A percentile compares a stretch with the other conserved stretches of the same genome.
Evolutionary conservation across 2,329 filamentous ascomycete genomes (phyloP).

Genomic region (Cercospora zeae-maydis): DNA sequence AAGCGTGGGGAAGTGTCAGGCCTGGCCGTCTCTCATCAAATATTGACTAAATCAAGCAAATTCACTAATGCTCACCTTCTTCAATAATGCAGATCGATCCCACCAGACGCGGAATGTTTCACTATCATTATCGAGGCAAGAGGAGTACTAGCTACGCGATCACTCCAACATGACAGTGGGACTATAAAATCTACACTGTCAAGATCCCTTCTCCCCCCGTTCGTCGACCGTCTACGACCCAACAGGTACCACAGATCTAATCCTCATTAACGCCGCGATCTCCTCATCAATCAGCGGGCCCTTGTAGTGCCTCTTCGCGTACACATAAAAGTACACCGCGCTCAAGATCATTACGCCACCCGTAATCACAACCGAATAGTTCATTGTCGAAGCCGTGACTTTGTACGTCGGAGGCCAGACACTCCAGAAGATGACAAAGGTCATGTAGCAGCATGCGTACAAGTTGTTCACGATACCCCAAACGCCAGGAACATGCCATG

Average conservation of each 20-base stretch:
- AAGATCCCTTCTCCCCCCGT: neutral
- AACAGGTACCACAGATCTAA: neutral
- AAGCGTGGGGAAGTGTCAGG: no score
- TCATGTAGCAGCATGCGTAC: slow-evolving; percentile 52
- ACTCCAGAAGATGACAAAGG: slow-evolving; percentile 56
- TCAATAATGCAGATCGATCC: no score
- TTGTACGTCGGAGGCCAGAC: slow-evolving; percentile 47
- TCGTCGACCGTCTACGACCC: neutral
- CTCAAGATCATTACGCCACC: slow-evolving; percentile 40
- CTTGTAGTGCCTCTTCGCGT: slow-evolving; percentile 38
- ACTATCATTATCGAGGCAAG: no score
- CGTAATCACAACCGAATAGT: slow-evolving; percentile 42
- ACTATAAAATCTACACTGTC: neutral
- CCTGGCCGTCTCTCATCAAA: no score
- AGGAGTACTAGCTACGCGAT: no score
- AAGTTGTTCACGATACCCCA: slow-evolving; percentile 54
- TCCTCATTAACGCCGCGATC: slow-evolving; percentile 31
- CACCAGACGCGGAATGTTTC: no score
- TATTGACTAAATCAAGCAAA: no score
- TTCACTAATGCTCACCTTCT: no score
- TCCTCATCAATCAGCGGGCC: slow-evolving; percentile 40
- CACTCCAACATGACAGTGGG: neutral
- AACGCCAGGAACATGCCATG: slow-evolving; percentile 52
- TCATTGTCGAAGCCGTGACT: slow-evolving; percentile 40
- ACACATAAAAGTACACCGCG: slow-evolving; percentile 37